Base-by-base conservation (phyloP, 179 eudicot genomes). In the Beta lomatogona region DNA sequence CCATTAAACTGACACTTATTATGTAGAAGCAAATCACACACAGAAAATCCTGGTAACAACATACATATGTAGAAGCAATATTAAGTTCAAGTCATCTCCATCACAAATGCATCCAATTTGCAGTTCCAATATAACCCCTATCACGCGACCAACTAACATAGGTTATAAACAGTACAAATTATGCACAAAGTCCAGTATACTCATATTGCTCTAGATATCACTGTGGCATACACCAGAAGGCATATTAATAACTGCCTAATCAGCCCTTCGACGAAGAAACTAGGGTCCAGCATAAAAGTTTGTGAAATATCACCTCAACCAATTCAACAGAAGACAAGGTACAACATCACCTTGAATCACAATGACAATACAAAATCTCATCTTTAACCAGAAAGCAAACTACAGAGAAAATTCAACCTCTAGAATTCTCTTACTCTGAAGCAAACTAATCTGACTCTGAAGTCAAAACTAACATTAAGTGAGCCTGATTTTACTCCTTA, bases 271-370 rank as follows among this genome's bases (percentile, higher is more conserved):
- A 22, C 12, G 16, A 45, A 77, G 21, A 61, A 48, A 46, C 31
- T 22, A 61, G 41, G 16, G 9, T 61, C 45, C 0, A 19, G 6
- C 1, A 18, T 8, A 19, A 21, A 46, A 11, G 18, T 60, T 16
- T 5, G 3, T 22, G 11, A 60, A 25, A 44, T 41, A 52, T 53
- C 3, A 19, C 58, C 25, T 22, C 73, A 53, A 66, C 61, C 10
- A 41, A 14, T 67, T 10, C 4, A 53, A 36, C 45, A 52, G 5
- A 13, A 19, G 65, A 78, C 36, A 69, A 78, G 53, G 48, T 50
- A 66, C 16, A 66, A 10, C 15, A 75, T 55, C 36, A 18, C 50
- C n/a, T 77, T 77, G 2, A 16, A 77, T 48, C 73, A 66, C 73
- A 14, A 8, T 0, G 3, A 50, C 4, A 50, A 57, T 16, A 65